Conservation (phyloP, 2,329 filamentous ascomycete species). For the Fusarium hainanense region DNA sequence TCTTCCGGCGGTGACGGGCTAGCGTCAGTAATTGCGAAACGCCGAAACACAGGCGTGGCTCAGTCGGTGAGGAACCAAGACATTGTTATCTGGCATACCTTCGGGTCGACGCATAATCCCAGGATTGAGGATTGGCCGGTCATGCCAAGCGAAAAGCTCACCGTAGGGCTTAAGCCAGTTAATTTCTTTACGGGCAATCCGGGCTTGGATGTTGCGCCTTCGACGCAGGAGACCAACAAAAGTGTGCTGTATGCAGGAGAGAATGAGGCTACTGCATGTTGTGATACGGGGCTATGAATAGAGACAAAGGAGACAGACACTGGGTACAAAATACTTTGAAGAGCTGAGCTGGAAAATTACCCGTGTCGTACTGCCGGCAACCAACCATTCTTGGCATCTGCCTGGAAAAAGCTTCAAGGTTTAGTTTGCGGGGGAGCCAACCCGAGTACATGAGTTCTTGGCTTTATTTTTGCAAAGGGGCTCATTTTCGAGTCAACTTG, state of each 20-base stretch:
- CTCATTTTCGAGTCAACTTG: slow-evolving; percentile 3
- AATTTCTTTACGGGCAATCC: slow-evolving; percentile 66
- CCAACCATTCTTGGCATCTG: background rate
- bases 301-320: background rate
- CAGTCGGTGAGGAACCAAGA: slow-evolving; percentile 60
- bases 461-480: background rate
- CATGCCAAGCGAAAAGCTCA: slow-evolving; percentile 71
- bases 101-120: slow-evolving; percentile 72
- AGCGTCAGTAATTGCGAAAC: slow-evolving; percentile 45
- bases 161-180: slow-evolving; percentile 62
- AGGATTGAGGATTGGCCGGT: slow-evolving; percentile 75
- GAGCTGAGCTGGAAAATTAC: background rate
- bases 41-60: slow-evolving; percentile 42
- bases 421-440: background rate
- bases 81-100: slow-evolving; percentile 68
- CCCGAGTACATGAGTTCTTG: background rate
- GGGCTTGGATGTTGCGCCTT: slow-evolving; percentile 60
- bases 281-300: background rate
- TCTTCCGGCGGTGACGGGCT: slow-evolving; percentile 57
- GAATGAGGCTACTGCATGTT: background rate
- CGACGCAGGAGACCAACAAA: slow-evolving; percentile 50
- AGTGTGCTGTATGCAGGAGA: slow-evolving; percentile 45
- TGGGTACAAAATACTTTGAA: background rate
- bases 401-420: background rate
- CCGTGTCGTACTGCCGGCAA: background rate